Evolutionary conservation across 1,284 basidiomycete genomes (phyloP).

Genomic region (Cryptococcus sp.): DNA sequence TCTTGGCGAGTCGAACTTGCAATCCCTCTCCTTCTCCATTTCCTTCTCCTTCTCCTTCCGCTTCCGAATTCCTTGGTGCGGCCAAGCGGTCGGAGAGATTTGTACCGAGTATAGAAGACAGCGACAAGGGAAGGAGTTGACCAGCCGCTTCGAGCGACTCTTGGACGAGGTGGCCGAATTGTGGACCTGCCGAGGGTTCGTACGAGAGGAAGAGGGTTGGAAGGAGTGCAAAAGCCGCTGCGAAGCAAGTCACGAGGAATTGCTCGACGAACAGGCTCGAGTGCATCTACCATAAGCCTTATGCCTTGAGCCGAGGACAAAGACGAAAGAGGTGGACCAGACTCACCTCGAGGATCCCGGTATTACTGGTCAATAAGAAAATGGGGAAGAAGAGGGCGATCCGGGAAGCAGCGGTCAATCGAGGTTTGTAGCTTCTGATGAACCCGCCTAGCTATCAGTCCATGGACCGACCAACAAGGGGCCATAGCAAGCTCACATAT

Average conservation of each 20-base stretch:
- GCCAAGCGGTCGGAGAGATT: background rate
- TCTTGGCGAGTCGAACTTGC: conserved; percentile 21
- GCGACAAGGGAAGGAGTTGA: conserved; percentile 29
- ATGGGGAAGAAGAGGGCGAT: conserved; percentile 44
- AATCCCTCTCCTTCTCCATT: background rate
- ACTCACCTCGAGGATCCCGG: conserved; percentile 28
- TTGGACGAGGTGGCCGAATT: conserved; percentile 21
- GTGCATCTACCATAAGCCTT: conserved; percentile 9
- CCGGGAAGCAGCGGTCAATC: conserved; percentile 37
- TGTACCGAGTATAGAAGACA: conserved; percentile 21
- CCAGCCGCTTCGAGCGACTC: conserved; percentile 16
- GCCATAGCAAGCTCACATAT: conserved; percentile 32
- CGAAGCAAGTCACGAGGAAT: conserved; percentile 40
- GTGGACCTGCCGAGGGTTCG: conserved; percentile 20
- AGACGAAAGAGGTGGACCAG: too few species aligned
- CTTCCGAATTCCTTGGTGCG: background rate
- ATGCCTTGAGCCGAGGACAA: background rate
- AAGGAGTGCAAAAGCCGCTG: conserved; percentile 33
- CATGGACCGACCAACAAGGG: background rate
- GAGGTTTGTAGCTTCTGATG: conserved; percentile 32
- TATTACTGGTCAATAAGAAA: conserved; percentile 36
- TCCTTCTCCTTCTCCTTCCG: too few species aligned
- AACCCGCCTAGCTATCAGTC: conserved; percentile 29
- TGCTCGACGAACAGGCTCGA: conserved; percentile 30
- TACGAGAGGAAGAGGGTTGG: conserved; percentile 25